These are phyloP conservation scores for Boletus tomentosulus DNA, from an alignment of 768 basidiomycete genomes.

Conservation along the genomic window DNA sequence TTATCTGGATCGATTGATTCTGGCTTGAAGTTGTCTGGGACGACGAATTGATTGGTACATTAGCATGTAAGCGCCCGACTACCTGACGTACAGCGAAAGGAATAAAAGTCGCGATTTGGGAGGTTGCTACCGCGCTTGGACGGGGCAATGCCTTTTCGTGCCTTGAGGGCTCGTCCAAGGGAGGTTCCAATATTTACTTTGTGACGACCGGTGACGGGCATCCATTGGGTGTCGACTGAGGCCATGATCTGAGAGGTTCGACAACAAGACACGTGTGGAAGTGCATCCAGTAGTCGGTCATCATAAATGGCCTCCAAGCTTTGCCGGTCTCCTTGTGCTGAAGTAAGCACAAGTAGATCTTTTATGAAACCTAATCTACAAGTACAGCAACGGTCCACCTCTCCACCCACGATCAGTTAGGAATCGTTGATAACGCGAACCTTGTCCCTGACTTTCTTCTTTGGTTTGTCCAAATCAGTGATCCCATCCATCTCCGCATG, in stretches of 20 bases:
- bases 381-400: not conserved
- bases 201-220: slow-evolving; percentile 56
- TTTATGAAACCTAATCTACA: not conserved
- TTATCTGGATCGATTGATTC: slow-evolving; percentile 62
- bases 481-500: slow-evolving; percentile 41
- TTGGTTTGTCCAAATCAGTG: slow-evolving; percentile 36
- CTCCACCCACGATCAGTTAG: slow-evolving; percentile 1
- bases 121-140: slow-evolving; percentile 39
- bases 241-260: slow-evolving; percentile 38
- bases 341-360: slow-evolving; percentile 17
- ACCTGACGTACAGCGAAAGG: slow-evolving; percentile 63
- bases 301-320: slow-evolving; percentile 13
- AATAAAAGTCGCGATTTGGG: slow-evolving; percentile 68
- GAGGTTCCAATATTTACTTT: slow-evolving; percentile 59
- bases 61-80: not conserved
- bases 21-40: slow-evolving; percentile 72
- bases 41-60: not conserved
- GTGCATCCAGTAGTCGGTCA: slow-evolving; percentile 2
- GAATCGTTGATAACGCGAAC: slow-evolving; percentile 17
- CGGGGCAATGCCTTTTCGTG: slow-evolving; percentile 52
- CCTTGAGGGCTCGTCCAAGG: slow-evolving; percentile 61
- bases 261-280: slow-evolving; percentile 19
- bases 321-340: slow-evolving; percentile 17
- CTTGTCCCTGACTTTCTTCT: slow-evolving; percentile 32
- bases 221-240: slow-evolving; percentile 45